A percentile compares a stretch with the other conserved stretches of the same genome.
phyloP scores from a whole-genome alignment of 306 rosid genomes.

The Acacia crassicarpa region DNA sequence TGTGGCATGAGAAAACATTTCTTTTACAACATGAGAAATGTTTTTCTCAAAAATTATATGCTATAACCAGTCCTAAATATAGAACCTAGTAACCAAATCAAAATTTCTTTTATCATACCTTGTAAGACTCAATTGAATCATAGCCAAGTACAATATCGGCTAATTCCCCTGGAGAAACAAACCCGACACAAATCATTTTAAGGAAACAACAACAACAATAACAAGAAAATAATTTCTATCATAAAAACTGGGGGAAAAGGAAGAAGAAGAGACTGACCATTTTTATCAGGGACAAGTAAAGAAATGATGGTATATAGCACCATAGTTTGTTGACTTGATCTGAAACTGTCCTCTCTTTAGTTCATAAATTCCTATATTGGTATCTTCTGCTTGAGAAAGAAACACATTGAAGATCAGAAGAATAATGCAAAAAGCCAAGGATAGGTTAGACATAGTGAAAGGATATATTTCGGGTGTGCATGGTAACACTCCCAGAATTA shows the following conservation, averaged over 20 bases:
- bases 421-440: neutral
- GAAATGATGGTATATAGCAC: constrained; percentile 40
- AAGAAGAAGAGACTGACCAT: constrained; percentile 21
- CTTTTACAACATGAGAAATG: too few species aligned
- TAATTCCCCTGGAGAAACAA: constrained; percentile 20
- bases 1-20: too few species aligned
- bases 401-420: constrained; percentile 14
- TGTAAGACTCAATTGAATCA: constrained; percentile 27
- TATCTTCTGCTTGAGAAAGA: neutral
- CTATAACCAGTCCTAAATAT: too few species aligned
- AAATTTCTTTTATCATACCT: constrained; percentile 16
- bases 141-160: constrained; percentile 44
- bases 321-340: constrained; percentile 37
- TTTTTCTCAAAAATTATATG: too few species aligned
- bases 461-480: too few species aligned
- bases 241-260: neutral
- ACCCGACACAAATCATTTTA: neutral
- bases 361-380: constrained; percentile 34
- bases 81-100: neutral
- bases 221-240: neutral
- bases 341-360: constrained; percentile 26
- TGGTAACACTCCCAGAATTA: too few species aligned
- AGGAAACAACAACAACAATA: neutral
- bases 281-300: constrained; percentile 34
- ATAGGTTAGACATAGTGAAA: neutral